Base-by-base conservation (phyloP, 2,329 filamentous ascomycete genomes). In the Fusarium luffae region DNA sequence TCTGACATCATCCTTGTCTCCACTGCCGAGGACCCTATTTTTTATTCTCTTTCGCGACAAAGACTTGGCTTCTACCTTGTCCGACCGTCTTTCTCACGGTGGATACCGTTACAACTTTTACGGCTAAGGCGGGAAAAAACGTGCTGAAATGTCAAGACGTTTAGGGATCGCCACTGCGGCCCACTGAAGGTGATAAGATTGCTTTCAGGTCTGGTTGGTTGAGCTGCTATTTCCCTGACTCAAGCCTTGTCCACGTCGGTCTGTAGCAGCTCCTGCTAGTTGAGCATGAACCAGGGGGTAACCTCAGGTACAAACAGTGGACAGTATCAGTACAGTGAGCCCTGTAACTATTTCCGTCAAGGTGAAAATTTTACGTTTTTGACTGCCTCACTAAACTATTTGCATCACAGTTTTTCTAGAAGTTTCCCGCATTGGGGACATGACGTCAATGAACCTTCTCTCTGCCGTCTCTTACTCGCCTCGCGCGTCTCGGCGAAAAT, bases 1-100 rank as follows among this genome's bases (percentile, higher is more conserved):
- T 57, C 61, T 71, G 69, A 71, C 69, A 71, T 71, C 69, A 71
- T 71, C 43, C 47, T 44, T 63, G 68, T 67, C 41, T 54, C 67
- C 67, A 69, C 62, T 66, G 25, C 61, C 54, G 63, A 27, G 47
- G 58, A 59, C 64, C 63, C 59, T 51, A 43, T 51, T 57, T 46
- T 56, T 19, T 34, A 32, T 25, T 32, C 25, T 32, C 41, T 18
- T 23, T 9, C 9, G 5, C 18, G 34, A 37, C 18, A n/a, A 6
- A n/a, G 34, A 11, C 34, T n/a, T 37, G 34, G 34, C 34, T 11
- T 52, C 27, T 27, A 43, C 27, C 21, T 54, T 54, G 32, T 54
- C 54, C 59, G 48, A 65, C 61, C 61, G 61, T 63, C 61, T 65
- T 65, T 63, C 60, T 61, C 18, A 51, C 49, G 30, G 66, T 69